Evolutionary conservation across 352 stramenopile species (phyloP), one percentile per base, ranked within the genome.

Genomic region (Phytophthora uliginosa): DNA sequence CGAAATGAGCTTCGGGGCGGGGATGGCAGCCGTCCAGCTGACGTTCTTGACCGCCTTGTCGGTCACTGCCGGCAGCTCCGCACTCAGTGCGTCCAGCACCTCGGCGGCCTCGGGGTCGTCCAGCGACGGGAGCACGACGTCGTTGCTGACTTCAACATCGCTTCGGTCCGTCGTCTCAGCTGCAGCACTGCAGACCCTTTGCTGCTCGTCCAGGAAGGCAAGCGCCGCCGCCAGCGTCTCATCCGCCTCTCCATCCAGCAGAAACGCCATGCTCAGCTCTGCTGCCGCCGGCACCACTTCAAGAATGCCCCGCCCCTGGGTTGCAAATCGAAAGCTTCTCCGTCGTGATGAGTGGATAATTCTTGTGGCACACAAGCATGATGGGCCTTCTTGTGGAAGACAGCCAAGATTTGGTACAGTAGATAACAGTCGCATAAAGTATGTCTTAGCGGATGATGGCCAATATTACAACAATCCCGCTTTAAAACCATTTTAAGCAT

Each of bases 161-260:
- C 12, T 18, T 53, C n/a, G 15, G 38, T 9, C n/a, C 15, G 15
- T 47, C 5, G 38, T 20, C 38, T 47, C 38, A 47, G 15, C 15
- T 17, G 38, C 9, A 10, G 38, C 7, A 47, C 15, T 18, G 38
- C 38, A 7, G 38, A n/a, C 38, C n/a, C 53, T 59, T 24, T 71
- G 42, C 26, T 69, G 56, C 31, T 71, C 70, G 66, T 80, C 69
- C n/a, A 81, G 45, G 42, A 81, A 76, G 7, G 57, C 65, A 36
- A 81, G 20, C 8, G 74, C 70, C 3, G 74, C 69, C 10, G 69
- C 65, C 40, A 80, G 52, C 22, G 71, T 75, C 59, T 80, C 73
- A 42, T 62, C 56, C 48, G 64, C 52, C 52, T 80, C 73, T 12
- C 60, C 64, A 59, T 80, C 73, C 10, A 74, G 60, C 26, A 78